Evolutionary conservation across 305 asterid genomes (phyloP), one percentile per base, ranked within the genome.

Genomic region (Petunia hybrid): DNA sequence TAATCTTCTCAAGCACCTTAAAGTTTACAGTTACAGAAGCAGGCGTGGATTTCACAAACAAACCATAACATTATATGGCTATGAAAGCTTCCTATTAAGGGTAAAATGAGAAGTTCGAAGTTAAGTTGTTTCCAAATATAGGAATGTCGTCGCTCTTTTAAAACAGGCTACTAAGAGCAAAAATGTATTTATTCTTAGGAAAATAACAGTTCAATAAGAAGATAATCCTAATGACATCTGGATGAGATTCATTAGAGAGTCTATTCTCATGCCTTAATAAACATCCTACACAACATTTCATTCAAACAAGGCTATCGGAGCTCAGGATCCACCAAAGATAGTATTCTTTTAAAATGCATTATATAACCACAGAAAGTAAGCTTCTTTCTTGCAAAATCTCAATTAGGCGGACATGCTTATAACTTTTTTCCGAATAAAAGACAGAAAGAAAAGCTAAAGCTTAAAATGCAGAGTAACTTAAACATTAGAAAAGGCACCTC

Each of bases 401-500:
- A 7, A 69, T 0, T 48, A 16, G 8, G 22, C 14, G 57, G 55
- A 43, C 39, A 69, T 43, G 76, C 8, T 8, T 4, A 43, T 22
- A 43, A 22, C 41, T 69, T 69, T 22, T 70, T 5, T 22, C 22
- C 22, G 1, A 65, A 5, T 65, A 0, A 48, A 40, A 39, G 22
- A n/a, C 56, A 68, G 13, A 42, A 42, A 73, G 35, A 39, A 66
- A 48, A 57, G 77, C 12, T 1, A 3, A 70, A 80, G 4, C 14
- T 46, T 41, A 31, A 36, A 48, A 46, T 0, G 31, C 31, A 31
- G 63, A 73, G 43, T 38, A 45, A 57, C 48, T 16, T 8, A 42
- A 51, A 22, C 8, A 76, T 71, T 65, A 6, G 60, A 67, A 81
- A 45, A 22, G 85, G 88, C 89, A 97, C 98, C 99, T 84, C 99